Conservation (phyloP, 306 rosid genomes). For the Nissolia schottii region DNA sequence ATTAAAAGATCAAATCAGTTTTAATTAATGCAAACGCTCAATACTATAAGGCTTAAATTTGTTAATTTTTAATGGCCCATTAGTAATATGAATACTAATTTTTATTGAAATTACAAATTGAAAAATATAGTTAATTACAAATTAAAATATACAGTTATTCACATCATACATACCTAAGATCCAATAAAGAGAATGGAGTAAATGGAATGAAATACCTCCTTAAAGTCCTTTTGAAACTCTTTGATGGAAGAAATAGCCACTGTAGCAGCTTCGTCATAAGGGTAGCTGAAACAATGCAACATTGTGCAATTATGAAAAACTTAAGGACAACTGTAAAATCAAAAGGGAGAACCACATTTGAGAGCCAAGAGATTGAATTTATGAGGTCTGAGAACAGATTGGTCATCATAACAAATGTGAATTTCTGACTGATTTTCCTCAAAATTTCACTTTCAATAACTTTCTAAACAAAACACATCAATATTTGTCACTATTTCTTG, state of each 20-base stretch:
- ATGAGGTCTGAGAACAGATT: slow-evolving; percentile 3
- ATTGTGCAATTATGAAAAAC: not conserved
- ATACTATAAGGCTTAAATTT: not conserved
- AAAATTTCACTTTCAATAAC: too few species aligned
- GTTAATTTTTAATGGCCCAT: not conserved
- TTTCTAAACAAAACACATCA: too few species aligned
- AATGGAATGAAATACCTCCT: slow-evolving; percentile 51
- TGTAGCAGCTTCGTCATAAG: slow-evolving; percentile 68
- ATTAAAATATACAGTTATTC: not conserved
- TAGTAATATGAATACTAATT: not conserved
- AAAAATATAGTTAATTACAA: not conserved
- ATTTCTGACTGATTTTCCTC: too few species aligned
- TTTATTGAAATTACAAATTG: not conserved
- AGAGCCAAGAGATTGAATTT: not conserved
- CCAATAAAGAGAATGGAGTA: not conserved
- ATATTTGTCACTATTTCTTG: too few species aligned
- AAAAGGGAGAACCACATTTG: not conserved
- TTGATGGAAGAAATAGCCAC: slow-evolving; percentile 61
- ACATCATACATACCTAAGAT: not conserved
- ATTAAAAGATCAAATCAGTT: not conserved
- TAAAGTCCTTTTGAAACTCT: slow-evolving; percentile 59
- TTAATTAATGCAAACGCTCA: not conserved
- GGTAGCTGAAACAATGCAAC: slow-evolving; percentile 51
- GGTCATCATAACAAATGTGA: not conserved
- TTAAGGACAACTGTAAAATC: not conserved